Percentiles rank a stretch among this genome's conserved stretches.
Conservation (phyloP, 495 filamentous ascomycete species). For the Neurospora tetrasperma region DNA sequence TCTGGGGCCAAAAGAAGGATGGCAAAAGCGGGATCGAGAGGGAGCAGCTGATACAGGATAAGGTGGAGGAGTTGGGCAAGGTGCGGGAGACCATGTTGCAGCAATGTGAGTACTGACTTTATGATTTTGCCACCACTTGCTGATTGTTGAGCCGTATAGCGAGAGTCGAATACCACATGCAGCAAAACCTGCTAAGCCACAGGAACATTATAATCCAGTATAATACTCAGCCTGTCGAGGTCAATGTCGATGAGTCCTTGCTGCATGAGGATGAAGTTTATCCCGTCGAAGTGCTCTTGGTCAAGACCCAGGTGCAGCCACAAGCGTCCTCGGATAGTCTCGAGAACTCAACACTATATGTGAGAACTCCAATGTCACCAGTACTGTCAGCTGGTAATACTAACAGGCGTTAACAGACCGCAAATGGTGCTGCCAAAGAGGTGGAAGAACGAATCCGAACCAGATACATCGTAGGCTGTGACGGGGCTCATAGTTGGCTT, state of each 20-base stretch:
- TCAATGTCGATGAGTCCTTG: constrained; percentile 32
- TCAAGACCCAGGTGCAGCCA: constrained; percentile 21
- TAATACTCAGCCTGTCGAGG: constrained; percentile 35
- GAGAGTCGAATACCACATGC: constrained; percentile 29
- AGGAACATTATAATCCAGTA: constrained; percentile 37
- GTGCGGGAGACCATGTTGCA: constrained; percentile 9
- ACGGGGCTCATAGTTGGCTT: constrained; percentile 56
- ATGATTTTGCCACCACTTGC: background rate
- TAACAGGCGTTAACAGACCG: constrained; percentile 17
- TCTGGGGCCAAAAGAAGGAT: constrained; percentile 7
- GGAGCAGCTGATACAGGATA: constrained; percentile 11
- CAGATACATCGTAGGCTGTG: constrained; percentile 59
- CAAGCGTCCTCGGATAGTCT: background rate
- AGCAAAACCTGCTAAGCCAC: constrained; percentile 16
- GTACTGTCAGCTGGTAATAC: constrained; percentile 12
- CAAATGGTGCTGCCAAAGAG: constrained; percentile 19
- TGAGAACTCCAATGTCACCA: background rate
- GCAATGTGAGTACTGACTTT: constrained; percentile 4
- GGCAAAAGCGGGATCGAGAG: constrained; percentile 9
- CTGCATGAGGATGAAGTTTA: constrained; percentile 37
- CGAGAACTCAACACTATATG: background rate
- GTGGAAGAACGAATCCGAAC: constrained; percentile 32
- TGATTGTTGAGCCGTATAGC: constrained; percentile 11
- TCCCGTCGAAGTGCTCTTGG: constrained; percentile 40
- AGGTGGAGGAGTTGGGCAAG: constrained; percentile 10